Conservation (phyloP, 495 filamentous ascomycete genomes). For the Bryoglossum gracile region DNA sequence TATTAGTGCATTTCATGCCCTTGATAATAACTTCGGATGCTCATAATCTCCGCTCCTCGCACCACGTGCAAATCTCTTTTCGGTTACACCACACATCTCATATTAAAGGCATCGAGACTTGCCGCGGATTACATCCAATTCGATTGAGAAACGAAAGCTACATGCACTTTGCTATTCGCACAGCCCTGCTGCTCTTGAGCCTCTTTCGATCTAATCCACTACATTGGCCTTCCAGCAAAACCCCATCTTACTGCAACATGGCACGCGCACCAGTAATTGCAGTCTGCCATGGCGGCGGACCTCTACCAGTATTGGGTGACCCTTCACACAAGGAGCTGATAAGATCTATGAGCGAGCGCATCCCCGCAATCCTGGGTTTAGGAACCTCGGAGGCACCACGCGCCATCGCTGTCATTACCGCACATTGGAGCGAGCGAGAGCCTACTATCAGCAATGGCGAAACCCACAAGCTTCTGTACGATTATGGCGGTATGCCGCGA, state of each 20-base stretch:
- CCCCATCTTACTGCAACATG: conserved; percentile 20
- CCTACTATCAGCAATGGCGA: conserved; percentile 30
- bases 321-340: conserved; percentile 28
- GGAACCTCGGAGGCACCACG: conserved; percentile 29
- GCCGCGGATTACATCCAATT: no score
- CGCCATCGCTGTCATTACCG: conserved; percentile 36
- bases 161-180: no score
- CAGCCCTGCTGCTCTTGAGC: no score
- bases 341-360: conserved; percentile 27
- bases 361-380: conserved; percentile 32
- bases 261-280: conserved; percentile 33
- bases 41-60: no score
- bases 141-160: no score
- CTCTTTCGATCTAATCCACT: conserved; percentile 3
- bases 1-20: no score
- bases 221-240: conserved; percentile 5
- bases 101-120: no score
- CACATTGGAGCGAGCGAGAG: conserved; percentile 32
- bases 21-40: no score
- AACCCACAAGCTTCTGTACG: conserved; percentile 33
- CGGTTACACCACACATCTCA: no score
- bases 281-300: conserved; percentile 37
- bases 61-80: no score
- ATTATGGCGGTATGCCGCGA: conserved; percentile 35
- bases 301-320: conserved; percentile 35